Conservation (phyloP, 805 yeast genomes). For the Candida incommunis region DNA sequence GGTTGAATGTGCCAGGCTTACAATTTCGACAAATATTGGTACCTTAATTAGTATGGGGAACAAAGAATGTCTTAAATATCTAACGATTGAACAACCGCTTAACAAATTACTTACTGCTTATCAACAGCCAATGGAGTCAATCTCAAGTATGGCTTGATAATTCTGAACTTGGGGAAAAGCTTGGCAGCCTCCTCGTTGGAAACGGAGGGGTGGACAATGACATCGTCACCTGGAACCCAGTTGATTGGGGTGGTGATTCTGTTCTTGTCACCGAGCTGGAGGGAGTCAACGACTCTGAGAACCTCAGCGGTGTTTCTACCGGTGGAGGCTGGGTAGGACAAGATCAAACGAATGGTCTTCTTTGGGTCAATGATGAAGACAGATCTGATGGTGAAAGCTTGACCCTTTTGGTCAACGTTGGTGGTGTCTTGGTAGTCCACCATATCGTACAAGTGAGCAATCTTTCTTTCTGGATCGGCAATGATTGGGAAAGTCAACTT, state of each 20-base stretch:
- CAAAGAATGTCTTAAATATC: too few species aligned
- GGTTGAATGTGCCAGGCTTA: too few species aligned
- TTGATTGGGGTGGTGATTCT: constrained; percentile 88
- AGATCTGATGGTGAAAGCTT: constrained; percentile 83
- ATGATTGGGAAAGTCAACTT: constrained; percentile 78
- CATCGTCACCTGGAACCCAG: constrained; percentile 88
- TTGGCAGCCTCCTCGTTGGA: constrained; percentile 72
- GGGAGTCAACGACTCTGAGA: constrained; percentile 78
- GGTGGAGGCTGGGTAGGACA: constrained; percentile 86
- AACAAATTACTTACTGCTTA: constrained; percentile 9
- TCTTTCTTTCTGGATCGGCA: constrained; percentile 77
- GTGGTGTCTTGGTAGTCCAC: constrained; percentile 77
- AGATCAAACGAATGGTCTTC: constrained; percentile 76
- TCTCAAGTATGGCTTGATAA: constrained; percentile 88
- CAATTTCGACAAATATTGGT: too few species aligned
- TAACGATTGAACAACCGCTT: constrained; percentile 2
- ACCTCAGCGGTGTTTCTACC: constrained; percentile 95
- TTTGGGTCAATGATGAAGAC: constrained; percentile 86
- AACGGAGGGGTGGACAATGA: constrained; percentile 82
- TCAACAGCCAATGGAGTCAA: constrained; percentile 29
- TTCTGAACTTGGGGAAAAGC: constrained; percentile 79
- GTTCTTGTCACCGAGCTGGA: constrained; percentile 76
- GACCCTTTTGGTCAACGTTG: constrained; percentile 56
- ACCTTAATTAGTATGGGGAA: constrained; percentile 1
- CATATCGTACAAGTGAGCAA: constrained; percentile 75